Evolutionary conservation across 768 basidiomycete species (phyloP), one percentile per base, ranked within the genome.

Genomic region (Russula emetica): DNA sequence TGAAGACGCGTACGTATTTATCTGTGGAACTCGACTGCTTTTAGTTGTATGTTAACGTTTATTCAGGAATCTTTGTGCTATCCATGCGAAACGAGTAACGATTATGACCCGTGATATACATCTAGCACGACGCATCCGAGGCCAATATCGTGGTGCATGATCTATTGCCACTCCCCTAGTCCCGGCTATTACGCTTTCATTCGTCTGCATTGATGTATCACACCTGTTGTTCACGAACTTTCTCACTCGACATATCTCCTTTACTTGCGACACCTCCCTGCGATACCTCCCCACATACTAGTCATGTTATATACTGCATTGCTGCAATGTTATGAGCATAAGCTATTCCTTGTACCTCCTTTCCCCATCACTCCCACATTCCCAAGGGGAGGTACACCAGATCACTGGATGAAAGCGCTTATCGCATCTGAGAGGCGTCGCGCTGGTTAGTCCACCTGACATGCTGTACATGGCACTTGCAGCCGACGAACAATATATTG

Each of bases 51-150:
- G 38, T 44, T 53, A 13, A 24, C 63, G 38, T 60, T 34, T 34
- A 11, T 52, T 16, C 56, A 97, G 94, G 49, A 97, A 98, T 74
- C 78, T 97, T 38, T 99, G 97, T 71, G 95, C 96, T 7, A 91
- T 99, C 68, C 96, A 98, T 71, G 96, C 96, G 18, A 98, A 96
- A 76, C 88, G 96, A 70, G 96, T 98, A 5, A 99, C 96, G 6
- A 88, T 98, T 70, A 98, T 98, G 95, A 93, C 94, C 61, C 83
- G 89, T 57, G 97, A 99, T 70, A 95, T 99, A 62, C 96, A 98
- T 71, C 86, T 99, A 58, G 97, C 97, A 26, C 82, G 97, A 60
- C 84, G 97, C 67, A 94, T 98, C 79, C 85, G 96, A 55, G 96
- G 96, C 3, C 86, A 88, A 52, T 94, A 90, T 88, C 86, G 86